Conservation (phyloP, 495 filamentous ascomycete species). For the Penicillium riverlandense region DNA sequence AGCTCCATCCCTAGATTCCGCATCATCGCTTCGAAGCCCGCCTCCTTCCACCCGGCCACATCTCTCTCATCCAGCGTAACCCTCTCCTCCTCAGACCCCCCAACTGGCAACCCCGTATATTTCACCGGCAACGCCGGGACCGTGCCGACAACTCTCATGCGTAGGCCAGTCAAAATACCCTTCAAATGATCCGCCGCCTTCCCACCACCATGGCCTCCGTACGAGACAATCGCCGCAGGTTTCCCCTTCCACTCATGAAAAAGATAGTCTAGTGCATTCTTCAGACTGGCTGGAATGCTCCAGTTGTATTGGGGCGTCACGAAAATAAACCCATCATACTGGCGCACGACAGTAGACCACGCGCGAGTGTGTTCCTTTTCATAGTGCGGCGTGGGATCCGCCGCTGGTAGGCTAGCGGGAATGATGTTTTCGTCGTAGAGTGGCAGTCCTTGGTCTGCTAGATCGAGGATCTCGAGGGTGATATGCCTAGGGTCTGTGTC, state of each 20-base stretch:
- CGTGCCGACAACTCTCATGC: slow-evolving; percentile 19
- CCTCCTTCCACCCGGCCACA: slow-evolving; percentile 16
- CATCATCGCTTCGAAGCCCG: slow-evolving; percentile 21
- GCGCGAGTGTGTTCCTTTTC: slow-evolving; percentile 36
- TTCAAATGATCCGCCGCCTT: slow-evolving; percentile 24
- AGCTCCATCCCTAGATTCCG: slow-evolving; percentile 23
- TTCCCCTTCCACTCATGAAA: slow-evolving; percentile 54
- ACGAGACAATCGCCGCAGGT: slow-evolving; percentile 47
- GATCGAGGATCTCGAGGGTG: slow-evolving; percentile 32
- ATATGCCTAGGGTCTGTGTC: slow-evolving; percentile 18
- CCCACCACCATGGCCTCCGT: slow-evolving; percentile 44
- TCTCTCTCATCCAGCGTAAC: slow-evolving; percentile 17
- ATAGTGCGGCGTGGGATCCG: slow-evolving; percentile 32
- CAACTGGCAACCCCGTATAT: slow-evolving; percentile 14
- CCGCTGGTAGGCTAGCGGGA: slow-evolving; percentile 37
- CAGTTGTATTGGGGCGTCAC: slow-evolving; percentile 51
- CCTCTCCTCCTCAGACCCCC: slow-evolving; percentile 9
- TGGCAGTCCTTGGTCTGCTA: slow-evolving; percentile 45
- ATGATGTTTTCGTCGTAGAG: slow-evolving; percentile 49
- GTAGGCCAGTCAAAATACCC: slow-evolving; percentile 10
- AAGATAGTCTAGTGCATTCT: slow-evolving; percentile 60
- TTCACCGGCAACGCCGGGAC: slow-evolving; percentile 11
- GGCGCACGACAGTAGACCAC: slow-evolving; percentile 43
- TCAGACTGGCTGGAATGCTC: slow-evolving; percentile 46
- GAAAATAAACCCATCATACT: slow-evolving; percentile 49